Evolutionary conservation across 371 early-diverging fungal genomes (phyloP).

Genomic region (Mucor circinelloides): DNA sequence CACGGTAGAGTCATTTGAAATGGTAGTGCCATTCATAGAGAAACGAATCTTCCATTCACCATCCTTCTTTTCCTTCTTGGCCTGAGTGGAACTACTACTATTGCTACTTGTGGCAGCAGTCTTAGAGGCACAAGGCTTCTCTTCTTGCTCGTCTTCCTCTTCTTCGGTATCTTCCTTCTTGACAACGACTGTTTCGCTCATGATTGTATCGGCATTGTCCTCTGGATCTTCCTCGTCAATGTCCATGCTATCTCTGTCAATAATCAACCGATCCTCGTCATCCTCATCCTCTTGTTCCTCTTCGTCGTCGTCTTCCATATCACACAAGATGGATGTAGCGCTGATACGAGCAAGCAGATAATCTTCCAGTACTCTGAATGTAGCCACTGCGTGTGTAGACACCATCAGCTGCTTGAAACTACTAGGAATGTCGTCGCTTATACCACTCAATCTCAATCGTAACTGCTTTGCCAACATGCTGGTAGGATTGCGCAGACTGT

Average conservation of each 20-base stretch:
- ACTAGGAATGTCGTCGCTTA: conserved; percentile 56
- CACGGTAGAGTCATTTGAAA: conserved; percentile 60
- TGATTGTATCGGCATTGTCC: conserved; percentile 3
- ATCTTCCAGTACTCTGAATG: conserved; percentile 79
- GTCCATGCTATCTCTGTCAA: conserved; percentile 32
- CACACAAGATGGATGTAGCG: not conserved
- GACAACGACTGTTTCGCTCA: conserved; percentile 13
- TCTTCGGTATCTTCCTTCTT: conserved; percentile 15
- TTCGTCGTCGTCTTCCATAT: conserved; percentile 25
- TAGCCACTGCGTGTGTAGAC: conserved; percentile 85
- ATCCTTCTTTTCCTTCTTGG: conserved; percentile 15
- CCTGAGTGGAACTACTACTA: not conserved
- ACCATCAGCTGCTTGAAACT: conserved; percentile 65
- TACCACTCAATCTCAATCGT: conserved; percentile 63
- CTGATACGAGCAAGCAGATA: conserved; percentile 21
- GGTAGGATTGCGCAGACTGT: conserved; percentile 59
- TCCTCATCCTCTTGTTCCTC: conserved; percentile 19
- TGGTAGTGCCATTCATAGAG: conserved; percentile 47
- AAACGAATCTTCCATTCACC: conserved; percentile 60
- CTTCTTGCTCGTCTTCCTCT: not conserved
- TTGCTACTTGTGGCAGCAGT: not conserved
- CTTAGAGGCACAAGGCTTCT: not conserved
- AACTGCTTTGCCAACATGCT: conserved; percentile 79
- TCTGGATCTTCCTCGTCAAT: conserved; percentile 15
- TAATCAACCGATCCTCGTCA: conserved; percentile 31